Base-by-base conservation (phyloP, 2,329 filamentous ascomycete species). In the Furcasterigmium furcatum region DNA sequence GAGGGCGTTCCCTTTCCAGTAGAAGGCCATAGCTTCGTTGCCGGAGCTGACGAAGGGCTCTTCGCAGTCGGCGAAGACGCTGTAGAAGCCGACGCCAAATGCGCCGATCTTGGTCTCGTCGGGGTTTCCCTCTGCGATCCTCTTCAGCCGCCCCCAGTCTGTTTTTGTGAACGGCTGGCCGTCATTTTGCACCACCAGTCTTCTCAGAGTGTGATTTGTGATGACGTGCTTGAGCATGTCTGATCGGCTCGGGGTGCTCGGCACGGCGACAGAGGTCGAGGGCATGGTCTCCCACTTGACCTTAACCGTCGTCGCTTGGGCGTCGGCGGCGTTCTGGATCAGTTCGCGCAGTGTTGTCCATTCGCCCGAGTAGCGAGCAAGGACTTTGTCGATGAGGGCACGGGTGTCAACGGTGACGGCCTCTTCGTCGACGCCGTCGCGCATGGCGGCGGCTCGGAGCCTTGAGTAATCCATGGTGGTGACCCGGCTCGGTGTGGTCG, bases 81-180 rank as follows among this genome's bases (percentile, higher is more conserved):
- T 95, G 75, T 99, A 99, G 71, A 99, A 99, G 3, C 94, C 94
- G 25, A 99, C 94, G 54, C 94, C 94, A 63, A 99, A 99, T 4
- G 94, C 95, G 45, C 94, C 94, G 58, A 99, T 99, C 73, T 99
- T 99, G 39, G 91, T 97, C 70, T 99, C 94, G 64, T 99, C 94
- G 0, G 94, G 94, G 60, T 99, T 99, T 39, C 94, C 95, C 65
- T 99, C 94, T n/a, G 94, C 95, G 52, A 99, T 99, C 50, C 92
- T 84, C 74, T 97, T 97, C 53, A 99, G 65, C 44, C 94, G 81
- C 38, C 84, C 84, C 94, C 94, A 99, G 66, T 99, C 94, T 16
- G 91, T 95, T 57, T 87, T 80, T 43, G 83, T 87, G 60, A 99
- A 99, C 0, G 89, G 79, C 53, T 89, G 80, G 29, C 94, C 94